Conservation (phyloP, 805 yeast genomes). For the Lachancea sp. region DNA sequence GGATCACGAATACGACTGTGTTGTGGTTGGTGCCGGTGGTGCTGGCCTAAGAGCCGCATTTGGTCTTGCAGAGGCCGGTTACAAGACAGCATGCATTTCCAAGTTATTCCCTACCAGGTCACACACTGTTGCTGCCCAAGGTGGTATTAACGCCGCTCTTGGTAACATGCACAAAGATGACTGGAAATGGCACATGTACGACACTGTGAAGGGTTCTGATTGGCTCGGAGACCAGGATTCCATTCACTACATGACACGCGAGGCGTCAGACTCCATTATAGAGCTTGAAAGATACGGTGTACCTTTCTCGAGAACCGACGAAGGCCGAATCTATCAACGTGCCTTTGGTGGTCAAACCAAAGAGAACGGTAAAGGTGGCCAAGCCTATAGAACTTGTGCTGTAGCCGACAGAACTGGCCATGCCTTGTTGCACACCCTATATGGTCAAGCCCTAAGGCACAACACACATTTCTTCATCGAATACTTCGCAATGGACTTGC, state of each 20-base stretch:
- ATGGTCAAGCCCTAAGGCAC: constrained; percentile 94
- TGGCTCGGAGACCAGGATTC: constrained; percentile 99
- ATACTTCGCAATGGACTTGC: constrained; percentile 88
- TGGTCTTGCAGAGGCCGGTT: constrained; percentile 95
- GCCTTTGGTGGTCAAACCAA: constrained; percentile 98
- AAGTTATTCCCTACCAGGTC: constrained; percentile 97
- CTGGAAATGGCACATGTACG: constrained; percentile 99
- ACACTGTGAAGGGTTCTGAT: constrained; percentile 97
- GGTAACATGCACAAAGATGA: constrained; percentile 98
- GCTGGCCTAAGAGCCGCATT: constrained; percentile 99
- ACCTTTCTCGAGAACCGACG: constrained; percentile 94
- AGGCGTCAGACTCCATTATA: constrained; percentile 91
- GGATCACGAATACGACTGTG: constrained; percentile 97
- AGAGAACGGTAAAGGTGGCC: constrained; percentile 97
- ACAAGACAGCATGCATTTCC: constrained; percentile 94
- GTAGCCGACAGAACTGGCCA: constrained; percentile 99
- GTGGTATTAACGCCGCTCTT: constrained; percentile 98
- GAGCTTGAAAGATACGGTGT: constrained; percentile 98
- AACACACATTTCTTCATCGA: constrained; percentile 98
- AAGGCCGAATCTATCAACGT: constrained; percentile 95
- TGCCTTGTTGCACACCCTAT: constrained; percentile 88
- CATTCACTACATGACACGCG: constrained; percentile 97
- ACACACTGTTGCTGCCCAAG: constrained; percentile 98
- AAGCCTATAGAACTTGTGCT: constrained; percentile 98
- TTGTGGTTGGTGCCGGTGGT: constrained; percentile 98